Percentiles rank a stretch among this genome's conserved stretches.
phyloP scores from a whole-genome alignment of 257 asterid genomes.

The Leonotis leonurus region DNA sequence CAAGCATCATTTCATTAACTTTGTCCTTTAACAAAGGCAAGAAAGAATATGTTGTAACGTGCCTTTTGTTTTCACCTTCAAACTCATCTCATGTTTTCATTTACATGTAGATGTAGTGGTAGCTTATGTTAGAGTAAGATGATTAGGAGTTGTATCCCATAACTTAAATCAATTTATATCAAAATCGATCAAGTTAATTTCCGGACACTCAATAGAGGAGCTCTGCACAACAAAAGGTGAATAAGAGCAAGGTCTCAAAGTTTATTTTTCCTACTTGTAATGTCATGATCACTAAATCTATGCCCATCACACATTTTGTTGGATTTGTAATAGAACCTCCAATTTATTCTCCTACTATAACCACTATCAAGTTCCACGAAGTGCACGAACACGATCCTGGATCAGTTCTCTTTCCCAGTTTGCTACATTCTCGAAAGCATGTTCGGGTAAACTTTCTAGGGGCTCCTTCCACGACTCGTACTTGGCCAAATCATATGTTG shows the following conservation, averaged over 20 bases:
- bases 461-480: conserved; percentile 73
- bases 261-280: background rate
- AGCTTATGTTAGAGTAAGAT: too few relatives aligned
- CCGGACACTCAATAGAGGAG: too few relatives aligned
- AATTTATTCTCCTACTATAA: background rate
- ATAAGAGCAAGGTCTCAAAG: background rate
- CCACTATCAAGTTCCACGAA: conserved; percentile 39
- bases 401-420: conserved; percentile 80
- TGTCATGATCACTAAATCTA: background rate
- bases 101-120: too few relatives aligned
- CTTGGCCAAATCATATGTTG: conserved; percentile 84
- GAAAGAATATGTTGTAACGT: background rate
- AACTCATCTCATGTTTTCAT: too few relatives aligned
- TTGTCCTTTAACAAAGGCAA: background rate
- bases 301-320: background rate
- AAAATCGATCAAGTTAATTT: too few relatives aligned
- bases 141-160: too few relatives aligned
- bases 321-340: background rate
- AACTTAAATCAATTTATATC: too few relatives aligned
- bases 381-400: conserved; percentile 65
- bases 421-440: conserved; percentile 65
- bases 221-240: background rate
- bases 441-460: conserved; percentile 59
- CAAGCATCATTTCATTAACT: background rate
- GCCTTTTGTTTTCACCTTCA: too few relatives aligned